A percentile compares a stretch with the other conserved stretches of the same genome.
phyloP scores from a whole-genome alignment of 805 yeast species.

The Wickerhamomyces tratensis region DNA sequence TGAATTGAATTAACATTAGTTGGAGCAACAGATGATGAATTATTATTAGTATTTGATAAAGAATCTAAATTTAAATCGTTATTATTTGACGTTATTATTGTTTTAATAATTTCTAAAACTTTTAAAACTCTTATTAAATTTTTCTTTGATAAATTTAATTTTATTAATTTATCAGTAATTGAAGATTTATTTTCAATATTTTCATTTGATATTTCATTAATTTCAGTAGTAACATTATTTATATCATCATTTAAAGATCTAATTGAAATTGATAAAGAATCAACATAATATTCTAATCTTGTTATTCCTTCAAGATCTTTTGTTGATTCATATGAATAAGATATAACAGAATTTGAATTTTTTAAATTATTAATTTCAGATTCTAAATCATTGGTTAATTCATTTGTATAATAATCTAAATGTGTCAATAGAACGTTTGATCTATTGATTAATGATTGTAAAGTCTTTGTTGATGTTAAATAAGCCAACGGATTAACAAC shows the following conservation, averaged over 20 bases:
- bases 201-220: constrained; percentile 13
- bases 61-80: constrained; percentile 7
- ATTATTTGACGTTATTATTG: constrained; percentile 19
- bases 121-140: constrained; percentile 37
- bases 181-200: constrained; percentile 13
- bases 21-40: constrained; percentile 8
- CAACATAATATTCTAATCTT: constrained; percentile 57
- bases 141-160: constrained; percentile 33
- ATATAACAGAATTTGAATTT: constrained; percentile 39
- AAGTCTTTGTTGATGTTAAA: constrained; percentile 18
- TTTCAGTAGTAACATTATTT: constrained; percentile 7
- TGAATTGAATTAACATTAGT: constrained; percentile 4
- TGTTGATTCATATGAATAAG: constrained; percentile 24
- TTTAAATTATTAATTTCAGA: constrained; percentile 37
- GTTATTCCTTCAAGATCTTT: constrained; percentile 31
- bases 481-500: neutral
- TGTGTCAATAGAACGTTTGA: constrained; percentile 46
- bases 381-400: constrained; percentile 45
- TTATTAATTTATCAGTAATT: constrained; percentile 28
- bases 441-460: constrained; percentile 34
- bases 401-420: constrained; percentile 53
- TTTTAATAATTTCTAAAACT: constrained; percentile 34
- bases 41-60: neutral
- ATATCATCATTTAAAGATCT: constrained; percentile 44
- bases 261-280: constrained; percentile 48